Base-by-base conservation (phyloP, 495 filamentous ascomycete genomes). In the Aspergillus cavernicola region DNA sequence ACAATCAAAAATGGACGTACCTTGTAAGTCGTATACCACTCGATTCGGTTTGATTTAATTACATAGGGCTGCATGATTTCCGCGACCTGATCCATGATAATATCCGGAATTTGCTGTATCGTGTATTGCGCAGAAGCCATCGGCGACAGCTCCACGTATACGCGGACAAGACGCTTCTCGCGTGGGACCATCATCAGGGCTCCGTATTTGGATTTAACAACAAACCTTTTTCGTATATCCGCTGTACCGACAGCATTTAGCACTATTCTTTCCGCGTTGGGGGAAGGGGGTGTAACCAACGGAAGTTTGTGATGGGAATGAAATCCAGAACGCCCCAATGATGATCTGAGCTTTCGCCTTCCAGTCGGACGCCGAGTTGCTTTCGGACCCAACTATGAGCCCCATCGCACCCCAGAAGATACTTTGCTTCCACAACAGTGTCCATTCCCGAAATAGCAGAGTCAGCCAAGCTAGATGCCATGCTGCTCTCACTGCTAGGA, bases 241-340 rank as follows among this genome's bases (percentile, higher is more conserved):
- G 47, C 41, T 51, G 26, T 13, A 15, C 26, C 26, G 26, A 9
- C 26, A 5, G 4, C 5, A 9, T 5, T 29, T 29, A 29, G 26
- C 26, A 29, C 4, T 29, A 9, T 29, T 9, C 26, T 5, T 29
- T 4, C 5, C 26, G 26, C 4, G 4, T 29, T 9, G 5, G 4
- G 26, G 9, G 4, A 4, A 4, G 26, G 9, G 11, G 24, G 13
- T 42, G 8, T 3, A 29, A 29, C 26, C 9, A 4, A 29, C 26
- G 84, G 47, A 86, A 87, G 56, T 87, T 70, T 13, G 78, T 83
- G 15, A 85, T 80, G 1, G 83, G 84, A n/a, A 86, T 63, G 4
- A 86, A 71, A 53, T 89, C 85, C 47, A 86, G 61, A 8, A 84
- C 81, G 18, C 80, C 83, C 81, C 83, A 85, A 32, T 85, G 68